A percentile compares a stretch with the other conserved stretches of the same genome.
phyloP scores from a whole-genome alignment of 2,329 filamentous ascomycete genomes.

The Dactylellina sp. region DNA sequence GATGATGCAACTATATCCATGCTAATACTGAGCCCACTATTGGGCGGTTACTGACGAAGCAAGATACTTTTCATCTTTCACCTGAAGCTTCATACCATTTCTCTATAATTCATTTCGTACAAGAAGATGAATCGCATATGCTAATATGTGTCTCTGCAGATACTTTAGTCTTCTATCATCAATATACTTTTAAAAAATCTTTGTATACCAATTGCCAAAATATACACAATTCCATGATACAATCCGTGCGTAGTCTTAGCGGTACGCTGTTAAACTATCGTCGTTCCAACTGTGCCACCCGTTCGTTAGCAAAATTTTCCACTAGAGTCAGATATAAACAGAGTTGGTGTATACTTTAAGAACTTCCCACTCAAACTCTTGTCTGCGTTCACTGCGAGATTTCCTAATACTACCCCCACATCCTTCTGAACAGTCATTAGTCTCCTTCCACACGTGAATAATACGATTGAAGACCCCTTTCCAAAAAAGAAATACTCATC shows the following conservation, averaged over 20 bases:
- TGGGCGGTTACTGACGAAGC: conserved; percentile 55
- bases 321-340: conserved; percentile 3
- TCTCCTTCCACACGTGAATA: neutral
- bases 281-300: conserved; percentile 48
- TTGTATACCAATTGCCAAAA: neutral
- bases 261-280: conserved; percentile 34
- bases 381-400: conserved; percentile 30
- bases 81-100: conserved; percentile 41
- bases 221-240: neutral
- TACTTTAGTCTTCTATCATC: neutral
- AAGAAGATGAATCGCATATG: conserved; percentile 6
- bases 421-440: conserved; percentile 26
- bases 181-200: conserved; percentile 8
- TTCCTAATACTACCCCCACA: conserved; percentile 44
- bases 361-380: conserved; percentile 46
- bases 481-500: neutral
- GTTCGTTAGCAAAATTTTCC: neutral
- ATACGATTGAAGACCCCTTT: neutral
- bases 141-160: conserved; percentile 3
- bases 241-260: neutral
- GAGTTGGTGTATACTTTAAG: conserved; percentile 23
- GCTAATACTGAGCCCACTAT: conserved; percentile 53
- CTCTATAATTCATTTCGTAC: neutral
- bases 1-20: conserved; percentile 56
- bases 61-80: conserved; percentile 57